These are phyloP conservation scores for Asterochloris sp. DNA, from an alignment of 139 green algal genomes.

Conservation along the genomic window DNA sequence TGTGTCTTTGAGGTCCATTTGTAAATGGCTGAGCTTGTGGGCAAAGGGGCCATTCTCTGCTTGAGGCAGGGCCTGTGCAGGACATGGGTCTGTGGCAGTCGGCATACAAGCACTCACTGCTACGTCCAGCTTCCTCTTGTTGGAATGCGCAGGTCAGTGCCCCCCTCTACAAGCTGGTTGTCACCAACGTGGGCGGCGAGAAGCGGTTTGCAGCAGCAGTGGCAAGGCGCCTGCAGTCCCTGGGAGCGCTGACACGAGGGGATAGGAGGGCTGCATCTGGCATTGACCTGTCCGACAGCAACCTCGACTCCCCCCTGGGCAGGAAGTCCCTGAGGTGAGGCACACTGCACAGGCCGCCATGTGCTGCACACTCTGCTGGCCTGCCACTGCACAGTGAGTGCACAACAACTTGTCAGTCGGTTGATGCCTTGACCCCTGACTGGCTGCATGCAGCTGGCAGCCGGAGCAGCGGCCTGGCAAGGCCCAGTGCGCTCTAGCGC, in stretches of 20 bases:
- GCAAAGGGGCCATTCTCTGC: not conserved
- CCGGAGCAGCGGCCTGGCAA: no score
- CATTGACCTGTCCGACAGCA: slow-evolving; percentile 62
- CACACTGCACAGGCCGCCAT: slow-evolving; percentile 3
- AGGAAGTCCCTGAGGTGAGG: slow-evolving; percentile 38
- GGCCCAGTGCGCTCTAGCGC: no score
- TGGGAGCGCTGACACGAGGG: slow-evolving; percentile 75
- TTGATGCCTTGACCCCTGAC: no score
- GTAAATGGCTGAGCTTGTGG: not conserved
- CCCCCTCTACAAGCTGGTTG: slow-evolving; percentile 67
- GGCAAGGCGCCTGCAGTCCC: slow-evolving; percentile 73
- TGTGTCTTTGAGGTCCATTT: no score
- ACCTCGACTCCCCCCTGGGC: slow-evolving; percentile 71
- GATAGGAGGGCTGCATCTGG: slow-evolving; percentile 78
- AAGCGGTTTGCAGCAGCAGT: slow-evolving; percentile 75
- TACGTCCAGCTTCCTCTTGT: no score
- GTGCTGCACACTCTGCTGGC: not conserved
- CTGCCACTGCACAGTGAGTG: slow-evolving; percentile 16
- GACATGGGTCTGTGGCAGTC: no score
- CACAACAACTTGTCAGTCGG: not conserved
- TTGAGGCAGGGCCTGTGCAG: not conserved
- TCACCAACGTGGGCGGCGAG: slow-evolving; percentile 80
- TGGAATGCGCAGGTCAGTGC: slow-evolving; percentile 28
- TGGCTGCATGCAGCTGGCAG: no score
- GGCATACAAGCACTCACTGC: no score